Evolutionary conservation across 176 grass and related monocot species (phyloP).

Genomic region (Hordeum marinum): DNA sequence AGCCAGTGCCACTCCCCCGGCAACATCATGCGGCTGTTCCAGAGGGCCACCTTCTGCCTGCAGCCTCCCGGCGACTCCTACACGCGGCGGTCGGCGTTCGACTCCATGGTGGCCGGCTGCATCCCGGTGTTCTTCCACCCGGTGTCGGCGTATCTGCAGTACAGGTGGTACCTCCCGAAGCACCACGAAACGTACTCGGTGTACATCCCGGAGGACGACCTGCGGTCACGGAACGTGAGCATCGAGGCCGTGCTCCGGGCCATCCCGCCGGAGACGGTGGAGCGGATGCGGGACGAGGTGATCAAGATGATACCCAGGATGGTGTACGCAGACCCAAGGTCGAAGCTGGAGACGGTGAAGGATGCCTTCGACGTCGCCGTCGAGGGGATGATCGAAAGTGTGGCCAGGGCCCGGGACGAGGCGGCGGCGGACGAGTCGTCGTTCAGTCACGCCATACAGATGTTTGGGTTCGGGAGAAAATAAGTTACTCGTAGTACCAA

Average conservation of each 20-base stretch:
- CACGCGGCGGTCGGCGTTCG: conserved; percentile 50
- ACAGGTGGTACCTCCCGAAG: conserved; percentile 36
- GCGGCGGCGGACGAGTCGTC: not conserved
- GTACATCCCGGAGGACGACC: conserved; percentile 35
- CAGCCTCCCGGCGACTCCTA: conserved; percentile 46
- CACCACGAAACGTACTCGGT: conserved; percentile 37
- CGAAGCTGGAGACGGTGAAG: conserved; percentile 32
- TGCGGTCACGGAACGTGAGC: conserved; percentile 33
- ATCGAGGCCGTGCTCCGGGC: conserved; percentile 39
- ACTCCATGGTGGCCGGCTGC: conserved; percentile 51
- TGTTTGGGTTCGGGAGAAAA: conserved; percentile 4
- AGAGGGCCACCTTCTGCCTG: conserved; percentile 46
- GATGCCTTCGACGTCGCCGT: conserved; percentile 53
- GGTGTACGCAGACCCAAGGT: conserved; percentile 37
- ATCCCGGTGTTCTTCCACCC: conserved; percentile 55
- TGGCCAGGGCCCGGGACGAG: not conserved
- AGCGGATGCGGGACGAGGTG: conserved; percentile 38
- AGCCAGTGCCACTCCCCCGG: conserved; percentile 35
- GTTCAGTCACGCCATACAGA: not conserved
- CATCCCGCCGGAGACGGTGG: conserved; percentile 24
- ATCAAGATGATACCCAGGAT: conserved; percentile 33
- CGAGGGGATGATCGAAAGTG: conserved; percentile 18
- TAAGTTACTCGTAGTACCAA: not conserved
- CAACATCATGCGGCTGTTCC: conserved; percentile 46
- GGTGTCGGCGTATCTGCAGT: conserved; percentile 41